These are phyloP conservation scores for Fraxinus pennsylvanica DNA, from an alignment of 257 asterid genomes.

Conservation along the genomic window DNA sequence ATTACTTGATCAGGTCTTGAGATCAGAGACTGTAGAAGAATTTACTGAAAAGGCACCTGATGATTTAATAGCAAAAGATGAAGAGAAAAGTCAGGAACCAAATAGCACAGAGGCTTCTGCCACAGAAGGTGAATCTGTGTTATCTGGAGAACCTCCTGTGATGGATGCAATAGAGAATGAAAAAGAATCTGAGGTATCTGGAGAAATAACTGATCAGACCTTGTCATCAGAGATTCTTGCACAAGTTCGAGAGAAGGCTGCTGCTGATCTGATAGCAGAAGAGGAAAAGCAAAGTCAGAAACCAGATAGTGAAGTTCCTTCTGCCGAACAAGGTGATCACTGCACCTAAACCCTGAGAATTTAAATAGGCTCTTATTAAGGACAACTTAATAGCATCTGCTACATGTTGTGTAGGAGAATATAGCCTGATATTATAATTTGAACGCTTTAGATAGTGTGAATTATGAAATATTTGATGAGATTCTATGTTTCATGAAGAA, in stretches of 20 bases:
- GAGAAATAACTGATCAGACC: slow-evolving; percentile 30
- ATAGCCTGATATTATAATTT: background rate
- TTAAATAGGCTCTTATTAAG: background rate
- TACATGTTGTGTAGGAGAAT: background rate
- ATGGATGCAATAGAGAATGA: slow-evolving; percentile 24
- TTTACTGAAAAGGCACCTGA: slow-evolving; percentile 9
- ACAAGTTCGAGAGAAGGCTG: slow-evolving; percentile 27
- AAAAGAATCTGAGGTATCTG: slow-evolving; percentile 30
- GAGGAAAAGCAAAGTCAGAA: slow-evolving; percentile 36
- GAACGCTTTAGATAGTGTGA: background rate
- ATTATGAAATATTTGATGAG: background rate
- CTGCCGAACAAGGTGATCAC: slow-evolving; percentile 36
- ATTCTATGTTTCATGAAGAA: background rate
- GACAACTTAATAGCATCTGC: background rate
- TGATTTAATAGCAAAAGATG: slow-evolving; percentile 24
- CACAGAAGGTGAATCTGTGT: background rate
- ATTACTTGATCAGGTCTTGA: slow-evolving; percentile 25
- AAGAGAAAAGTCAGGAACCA: slow-evolving; percentile 21
- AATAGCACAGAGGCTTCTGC: slow-evolving; percentile 14
- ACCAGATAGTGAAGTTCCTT: slow-evolving; percentile 27
- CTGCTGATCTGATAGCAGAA: slow-evolving; percentile 31
- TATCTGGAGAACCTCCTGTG: slow-evolving; percentile 21
- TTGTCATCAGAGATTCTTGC: slow-evolving; percentile 26
- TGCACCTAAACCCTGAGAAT: slow-evolving; percentile 27
- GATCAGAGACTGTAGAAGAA: slow-evolving; percentile 39